These are phyloP conservation scores for Vigna hirtella DNA, from an alignment of 306 rosid species.

Conservation along the genomic window DNA sequence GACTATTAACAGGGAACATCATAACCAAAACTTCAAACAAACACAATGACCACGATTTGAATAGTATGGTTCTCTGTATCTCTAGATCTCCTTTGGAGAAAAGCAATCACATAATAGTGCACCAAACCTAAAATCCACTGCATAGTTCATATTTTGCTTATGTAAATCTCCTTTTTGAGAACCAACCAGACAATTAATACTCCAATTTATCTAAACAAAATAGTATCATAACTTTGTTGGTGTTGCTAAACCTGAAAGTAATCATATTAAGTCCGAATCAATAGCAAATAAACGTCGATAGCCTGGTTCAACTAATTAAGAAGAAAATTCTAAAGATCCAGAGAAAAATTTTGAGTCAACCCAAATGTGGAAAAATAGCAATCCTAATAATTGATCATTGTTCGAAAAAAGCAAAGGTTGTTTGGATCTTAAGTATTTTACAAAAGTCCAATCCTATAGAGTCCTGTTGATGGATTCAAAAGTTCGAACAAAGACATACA, in stretches of 20 bases:
- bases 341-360: conserved; percentile 16
- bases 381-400: neutral
- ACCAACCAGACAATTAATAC: neutral
- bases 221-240: conserved; percentile 1
- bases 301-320: conserved; percentile 33
- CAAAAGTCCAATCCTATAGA: conserved; percentile 9
- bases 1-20: neutral
- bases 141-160: neutral
- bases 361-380: conserved; percentile 16
- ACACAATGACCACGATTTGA: conserved; percentile 8
- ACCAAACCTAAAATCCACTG: conserved; percentile 17
- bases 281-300: conserved; percentile 14
- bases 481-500: conserved; percentile 1
- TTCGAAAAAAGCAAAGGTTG: conserved; percentile 1
- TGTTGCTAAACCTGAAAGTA: conserved; percentile 6
- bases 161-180: conserved; percentile 10
- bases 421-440: neutral
- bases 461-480: conserved; percentile 14
- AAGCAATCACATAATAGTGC: conserved; percentile 7
- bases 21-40: conserved; percentile 5
- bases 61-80: conserved; percentile 9
- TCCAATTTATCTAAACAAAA: neutral
- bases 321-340: conserved; percentile 37
- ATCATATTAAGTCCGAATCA: conserved; percentile 31
- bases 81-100: conserved; percentile 16